Evolutionary conservation across 768 basidiomycete genomes (phyloP).

Genomic region (Saitozyma sp.): DNA sequence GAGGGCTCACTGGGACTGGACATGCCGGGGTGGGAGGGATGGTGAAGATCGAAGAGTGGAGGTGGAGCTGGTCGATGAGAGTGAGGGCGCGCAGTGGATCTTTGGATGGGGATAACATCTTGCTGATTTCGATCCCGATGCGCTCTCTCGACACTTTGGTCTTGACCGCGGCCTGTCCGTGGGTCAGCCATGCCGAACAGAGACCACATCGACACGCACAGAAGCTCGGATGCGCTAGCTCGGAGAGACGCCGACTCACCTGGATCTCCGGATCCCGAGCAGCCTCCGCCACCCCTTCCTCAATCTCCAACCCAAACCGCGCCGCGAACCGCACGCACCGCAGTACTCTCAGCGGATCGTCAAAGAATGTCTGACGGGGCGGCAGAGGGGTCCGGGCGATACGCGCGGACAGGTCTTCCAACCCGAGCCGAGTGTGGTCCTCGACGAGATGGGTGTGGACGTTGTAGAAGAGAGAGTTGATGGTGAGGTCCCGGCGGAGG

Average conservation of each 20-base stretch:
- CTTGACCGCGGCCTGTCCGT: constrained; percentile 62
- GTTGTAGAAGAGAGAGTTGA: constrained; percentile 96
- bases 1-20: constrained; percentile 14
- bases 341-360: constrained; percentile 91
- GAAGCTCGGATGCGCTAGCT: background rate
- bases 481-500: constrained; percentile 83
- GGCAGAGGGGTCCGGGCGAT: constrained; percentile 84
- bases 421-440: constrained; percentile 78
- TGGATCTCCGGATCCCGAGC: constrained; percentile 62
- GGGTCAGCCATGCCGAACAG: too few species aligned
- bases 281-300: constrained; percentile 41
- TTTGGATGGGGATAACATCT: constrained; percentile 79
- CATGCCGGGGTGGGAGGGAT: constrained; percentile 10
- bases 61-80: constrained; percentile 69
- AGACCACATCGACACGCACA: too few species aligned
- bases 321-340: constrained; percentile 89
- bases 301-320: constrained; percentile 76
- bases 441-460: constrained; percentile 81
- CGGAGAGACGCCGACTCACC: constrained; percentile 21
- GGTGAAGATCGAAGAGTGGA: constrained; percentile 60
- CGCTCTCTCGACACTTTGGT: constrained; percentile 87
- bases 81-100: constrained; percentile 73
- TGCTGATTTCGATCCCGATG: constrained; percentile 85
- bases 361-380: constrained; percentile 81
- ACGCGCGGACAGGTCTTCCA: constrained; percentile 76